These are phyloP conservation scores for Ustilago sp. DNA, from an alignment of 1,284 basidiomycete genomes.

Conservation along the genomic window DNA sequence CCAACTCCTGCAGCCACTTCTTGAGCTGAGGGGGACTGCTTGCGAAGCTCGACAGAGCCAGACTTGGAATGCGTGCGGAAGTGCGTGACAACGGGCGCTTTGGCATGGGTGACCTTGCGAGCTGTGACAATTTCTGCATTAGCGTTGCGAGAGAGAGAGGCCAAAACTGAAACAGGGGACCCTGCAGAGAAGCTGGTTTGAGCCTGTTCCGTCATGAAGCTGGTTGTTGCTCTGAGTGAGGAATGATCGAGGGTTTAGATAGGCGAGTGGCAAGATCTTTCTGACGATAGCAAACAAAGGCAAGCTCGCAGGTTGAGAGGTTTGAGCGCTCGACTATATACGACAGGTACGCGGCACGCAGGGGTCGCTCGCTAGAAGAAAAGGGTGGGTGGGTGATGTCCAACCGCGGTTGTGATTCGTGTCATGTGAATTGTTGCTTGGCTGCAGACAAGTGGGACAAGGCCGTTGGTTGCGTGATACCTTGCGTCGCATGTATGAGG, in stretches of 20 bases:
- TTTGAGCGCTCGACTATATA: constrained; percentile 1
- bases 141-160: constrained; percentile 3
- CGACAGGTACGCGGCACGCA: background rate
- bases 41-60: constrained; percentile 13
- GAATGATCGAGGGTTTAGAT: background rate
- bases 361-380: background rate
- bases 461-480: background rate
- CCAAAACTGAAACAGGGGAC: constrained; percentile 1
- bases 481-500: too few relatives aligned
- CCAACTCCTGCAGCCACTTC: background rate
- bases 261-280: background rate
- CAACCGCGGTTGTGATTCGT: background rate
- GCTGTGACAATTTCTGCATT: constrained; percentile 26
- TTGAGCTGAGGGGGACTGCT: constrained; percentile 4
- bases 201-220: background rate
- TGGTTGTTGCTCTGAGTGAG: background rate
- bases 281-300: background rate
- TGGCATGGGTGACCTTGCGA: constrained; percentile 13
- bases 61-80: constrained; percentile 21
- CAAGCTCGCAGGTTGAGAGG: background rate
- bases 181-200: background rate
- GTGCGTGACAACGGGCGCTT: constrained; percentile 22
- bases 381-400: background rate
- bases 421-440: background rate
- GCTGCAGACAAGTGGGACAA: background rate